A percentile compares a stretch with the other conserved stretches of the same genome.
Evolutionary conservation across 2,329 filamentous ascomycete genomes (phyloP).

Genomic region (Botrytis elliptica): DNA sequence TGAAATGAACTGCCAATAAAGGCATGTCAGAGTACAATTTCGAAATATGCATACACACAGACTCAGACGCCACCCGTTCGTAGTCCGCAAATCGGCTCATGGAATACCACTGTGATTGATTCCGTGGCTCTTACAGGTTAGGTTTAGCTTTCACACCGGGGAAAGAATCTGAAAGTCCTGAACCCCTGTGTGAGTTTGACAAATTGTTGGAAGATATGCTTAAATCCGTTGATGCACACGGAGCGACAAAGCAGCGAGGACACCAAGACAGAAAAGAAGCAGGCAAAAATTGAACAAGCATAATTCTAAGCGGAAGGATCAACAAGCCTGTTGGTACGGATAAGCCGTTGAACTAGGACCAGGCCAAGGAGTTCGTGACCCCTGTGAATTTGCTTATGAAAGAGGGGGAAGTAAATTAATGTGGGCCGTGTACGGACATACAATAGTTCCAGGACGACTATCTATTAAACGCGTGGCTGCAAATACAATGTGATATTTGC

Average conservation of each 20-base stretch:
- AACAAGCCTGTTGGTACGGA: not conserved
- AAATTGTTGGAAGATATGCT: not conserved
- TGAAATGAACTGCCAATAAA: not conserved
- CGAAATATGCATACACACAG: not conserved
- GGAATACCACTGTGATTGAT: not conserved
- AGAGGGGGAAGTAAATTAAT: not conserved
- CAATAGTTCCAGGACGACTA: not conserved
- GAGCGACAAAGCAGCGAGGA: not conserved
- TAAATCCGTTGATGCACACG: not conserved
- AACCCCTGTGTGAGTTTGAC: not conserved
- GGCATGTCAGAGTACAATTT: not conserved
- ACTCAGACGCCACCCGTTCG: not conserved
- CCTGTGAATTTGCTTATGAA: not conserved
- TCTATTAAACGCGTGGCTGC: not conserved
- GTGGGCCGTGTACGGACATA: not conserved
- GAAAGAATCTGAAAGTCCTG: not conserved
- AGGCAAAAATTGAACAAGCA: not conserved
- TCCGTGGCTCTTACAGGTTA: not conserved
- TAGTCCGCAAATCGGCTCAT: not conserved
- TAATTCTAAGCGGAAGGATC: not conserved
- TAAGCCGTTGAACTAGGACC: not conserved
- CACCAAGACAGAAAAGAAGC: not conserved
- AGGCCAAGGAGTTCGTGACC: not conserved
- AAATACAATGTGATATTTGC: not conserved
- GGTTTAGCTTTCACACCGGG: not conserved